phyloP scores from a whole-genome alignment of 2,329 filamentous ascomycete species.

The Celoporthe dispersa region DNA sequence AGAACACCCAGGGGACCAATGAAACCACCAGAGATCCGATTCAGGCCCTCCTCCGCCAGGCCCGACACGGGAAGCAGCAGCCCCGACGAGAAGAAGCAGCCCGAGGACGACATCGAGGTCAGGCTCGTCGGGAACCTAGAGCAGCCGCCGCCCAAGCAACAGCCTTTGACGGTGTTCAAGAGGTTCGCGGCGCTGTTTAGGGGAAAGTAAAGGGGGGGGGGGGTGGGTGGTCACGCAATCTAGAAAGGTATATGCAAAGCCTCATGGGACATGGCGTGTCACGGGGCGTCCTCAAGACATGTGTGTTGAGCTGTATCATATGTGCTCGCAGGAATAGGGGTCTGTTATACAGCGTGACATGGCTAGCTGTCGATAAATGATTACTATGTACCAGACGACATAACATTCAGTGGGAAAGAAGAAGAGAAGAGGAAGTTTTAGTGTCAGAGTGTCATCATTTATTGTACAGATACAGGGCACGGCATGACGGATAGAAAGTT shows the following conservation, averaged over 20 bases:
- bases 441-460: conserved; percentile 8
- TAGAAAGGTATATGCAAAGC: background rate
- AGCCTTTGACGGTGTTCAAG: too few species aligned
- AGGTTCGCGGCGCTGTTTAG: background rate
- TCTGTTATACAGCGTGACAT: background rate
- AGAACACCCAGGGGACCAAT: background rate
- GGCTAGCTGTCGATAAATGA: background rate
- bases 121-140: background rate
- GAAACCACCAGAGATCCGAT: background rate
- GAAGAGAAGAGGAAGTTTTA: too few species aligned
- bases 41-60: background rate
- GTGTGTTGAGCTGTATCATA: background rate
- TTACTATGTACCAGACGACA: background rate
- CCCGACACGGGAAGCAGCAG: background rate
- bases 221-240: background rate
- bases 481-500: background rate
- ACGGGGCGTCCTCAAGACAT: background rate
- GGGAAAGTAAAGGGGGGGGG: background rate
- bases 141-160: background rate
- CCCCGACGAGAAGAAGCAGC: background rate
- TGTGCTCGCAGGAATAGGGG: background rate
- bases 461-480: conserved; percentile 35
- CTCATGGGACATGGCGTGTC: background rate
- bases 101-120: background rate
- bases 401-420: background rate